Evolutionary conservation across 306 rosid genomes (phyloP).

Genomic region (Benincasa hispida): DNA sequence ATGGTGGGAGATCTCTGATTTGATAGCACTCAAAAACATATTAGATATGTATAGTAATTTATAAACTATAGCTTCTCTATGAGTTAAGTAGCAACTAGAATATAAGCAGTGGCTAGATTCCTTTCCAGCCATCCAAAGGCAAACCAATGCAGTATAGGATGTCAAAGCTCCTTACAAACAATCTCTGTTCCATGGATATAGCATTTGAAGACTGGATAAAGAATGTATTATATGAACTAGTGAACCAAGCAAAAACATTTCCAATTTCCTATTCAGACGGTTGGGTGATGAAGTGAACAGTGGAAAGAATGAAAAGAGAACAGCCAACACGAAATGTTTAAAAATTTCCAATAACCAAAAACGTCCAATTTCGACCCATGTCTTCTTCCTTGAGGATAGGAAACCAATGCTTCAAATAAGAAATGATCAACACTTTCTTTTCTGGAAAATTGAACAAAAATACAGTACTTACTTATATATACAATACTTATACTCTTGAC

Average conservation of each 20-base stretch:
- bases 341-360: not conserved
- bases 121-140: not conserved
- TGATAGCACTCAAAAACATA: not conserved
- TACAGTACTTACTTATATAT: slow-evolving; percentile 58
- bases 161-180: not conserved
- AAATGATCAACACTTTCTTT: slow-evolving; percentile 16
- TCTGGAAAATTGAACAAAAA: not conserved
- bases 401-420: not conserved
- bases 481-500: slow-evolving; percentile 82
- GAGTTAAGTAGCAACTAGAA: not conserved
- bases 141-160: not conserved
- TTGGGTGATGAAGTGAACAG: not conserved
- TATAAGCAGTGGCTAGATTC: not conserved
- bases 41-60: not conserved
- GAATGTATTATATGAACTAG: not conserved
- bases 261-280: not conserved
- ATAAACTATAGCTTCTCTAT: not conserved
- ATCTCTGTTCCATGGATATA: not conserved
- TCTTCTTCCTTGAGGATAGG: not conserved
- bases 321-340: not conserved
- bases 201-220: not conserved
- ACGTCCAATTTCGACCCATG: not conserved
- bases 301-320: not conserved
- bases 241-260: not conserved
- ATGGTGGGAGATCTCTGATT: not conserved